These are phyloP conservation scores for Rhinocladiella similis DNA, from an alignment of 2,329 filamentous ascomycete species.

Conservation along the genomic window DNA sequence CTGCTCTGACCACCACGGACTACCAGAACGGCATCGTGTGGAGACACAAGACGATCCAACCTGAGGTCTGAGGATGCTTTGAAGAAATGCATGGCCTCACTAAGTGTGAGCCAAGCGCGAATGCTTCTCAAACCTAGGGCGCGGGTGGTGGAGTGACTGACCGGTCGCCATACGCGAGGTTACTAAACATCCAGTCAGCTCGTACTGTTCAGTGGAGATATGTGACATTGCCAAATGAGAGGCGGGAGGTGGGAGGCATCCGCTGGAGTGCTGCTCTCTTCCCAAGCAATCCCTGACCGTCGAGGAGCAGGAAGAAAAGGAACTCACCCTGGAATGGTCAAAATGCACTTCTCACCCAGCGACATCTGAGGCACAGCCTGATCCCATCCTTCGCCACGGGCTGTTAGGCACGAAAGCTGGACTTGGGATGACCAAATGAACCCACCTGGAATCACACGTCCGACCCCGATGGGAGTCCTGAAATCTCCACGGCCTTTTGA, in stretches of 20 bases:
- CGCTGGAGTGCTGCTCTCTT: too few species aligned
- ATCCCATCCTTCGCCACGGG: conserved; percentile 68
- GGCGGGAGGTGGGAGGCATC: too few species aligned
- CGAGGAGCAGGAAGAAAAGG: background rate
- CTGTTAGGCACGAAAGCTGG: conserved; percentile 1
- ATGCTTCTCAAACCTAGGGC: background rate
- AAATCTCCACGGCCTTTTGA: conserved; percentile 79
- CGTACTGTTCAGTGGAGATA: background rate
- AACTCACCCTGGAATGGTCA: conserved; percentile 75
- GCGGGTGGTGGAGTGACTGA: conserved; percentile 32
- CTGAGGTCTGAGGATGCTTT: too few species aligned
- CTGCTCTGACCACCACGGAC: too few species aligned
- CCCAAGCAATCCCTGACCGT: too few species aligned
- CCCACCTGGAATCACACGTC: conserved; percentile 82
- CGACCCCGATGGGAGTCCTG: conserved; percentile 74
- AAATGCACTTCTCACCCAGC: conserved; percentile 82
- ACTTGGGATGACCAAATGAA: conserved; percentile 3
- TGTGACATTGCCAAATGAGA: background rate
- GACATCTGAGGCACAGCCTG: conserved; percentile 84
- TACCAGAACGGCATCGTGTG: background rate
- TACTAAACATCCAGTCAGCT: conserved; percentile 14
- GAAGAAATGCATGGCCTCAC: background rate
- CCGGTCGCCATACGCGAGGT: conserved; percentile 40
- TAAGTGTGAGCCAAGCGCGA: background rate
- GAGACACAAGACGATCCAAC: background rate